Evolutionary conservation across 192 early-diverging fungal genomes (phyloP).

Genomic region (Irineochytrium annulatum): DNA sequence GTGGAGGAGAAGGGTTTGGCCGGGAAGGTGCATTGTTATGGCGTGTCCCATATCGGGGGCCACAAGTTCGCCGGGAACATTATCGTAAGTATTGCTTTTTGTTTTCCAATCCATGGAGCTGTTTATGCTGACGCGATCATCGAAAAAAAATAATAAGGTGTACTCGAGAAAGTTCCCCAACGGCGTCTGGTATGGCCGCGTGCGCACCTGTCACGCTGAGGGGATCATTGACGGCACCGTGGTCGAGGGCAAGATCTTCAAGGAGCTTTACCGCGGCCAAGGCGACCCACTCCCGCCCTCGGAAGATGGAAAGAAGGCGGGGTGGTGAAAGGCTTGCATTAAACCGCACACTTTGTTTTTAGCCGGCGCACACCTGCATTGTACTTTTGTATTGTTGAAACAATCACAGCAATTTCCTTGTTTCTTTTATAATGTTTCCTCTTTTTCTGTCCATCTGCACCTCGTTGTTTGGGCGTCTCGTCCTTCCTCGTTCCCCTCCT

Average conservation of each 20-base stretch:
- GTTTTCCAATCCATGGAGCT: constrained; percentile 10
- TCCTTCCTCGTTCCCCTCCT: no score
- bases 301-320: no score
- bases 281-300: no score
- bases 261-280: constrained; percentile 40
- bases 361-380: no score
- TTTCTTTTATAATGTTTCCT: no score
- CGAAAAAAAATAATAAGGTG: no score
- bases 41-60: constrained; percentile 31
- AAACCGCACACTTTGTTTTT: no score
- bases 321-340: no score
- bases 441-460: no score
- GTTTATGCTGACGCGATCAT: neutral
- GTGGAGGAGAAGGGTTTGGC: constrained; percentile 27
- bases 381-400: no score
- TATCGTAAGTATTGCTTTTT: constrained; percentile 30
- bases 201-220: constrained; percentile 43
- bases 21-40: constrained; percentile 27
- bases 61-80: constrained; percentile 70
- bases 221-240: constrained; percentile 36
- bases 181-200: constrained; percentile 51
- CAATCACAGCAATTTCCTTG: no score
- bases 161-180: constrained; percentile 29
- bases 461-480: no score
- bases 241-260: constrained; percentile 38